Conservation (phyloP, 495 filamentous ascomycete genomes). For the Penicillium chermesinum region DNA sequence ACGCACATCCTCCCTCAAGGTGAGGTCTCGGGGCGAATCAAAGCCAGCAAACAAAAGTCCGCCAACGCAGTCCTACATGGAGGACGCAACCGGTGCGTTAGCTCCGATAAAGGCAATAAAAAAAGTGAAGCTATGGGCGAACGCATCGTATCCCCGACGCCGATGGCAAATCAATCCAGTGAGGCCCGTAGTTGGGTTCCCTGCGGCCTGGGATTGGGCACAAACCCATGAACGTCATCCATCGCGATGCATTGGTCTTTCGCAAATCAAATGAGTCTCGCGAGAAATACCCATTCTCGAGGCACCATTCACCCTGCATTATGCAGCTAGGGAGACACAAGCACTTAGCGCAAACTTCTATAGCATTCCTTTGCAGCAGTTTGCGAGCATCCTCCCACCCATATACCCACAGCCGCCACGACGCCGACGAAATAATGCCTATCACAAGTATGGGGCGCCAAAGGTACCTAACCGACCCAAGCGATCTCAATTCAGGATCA, state of each 20-base stretch:
- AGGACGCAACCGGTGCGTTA: neutral
- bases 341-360: neutral
- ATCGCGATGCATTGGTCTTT: slow-evolving; percentile 2
- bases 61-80: neutral
- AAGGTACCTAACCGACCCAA: slow-evolving; percentile 3
- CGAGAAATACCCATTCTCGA: neutral
- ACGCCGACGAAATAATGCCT: neutral
- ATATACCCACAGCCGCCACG: neutral
- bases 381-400: neutral
- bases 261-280: slow-evolving; percentile 4
- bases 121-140: slow-evolving; percentile 17
- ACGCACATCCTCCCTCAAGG: neutral
- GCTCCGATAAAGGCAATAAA: neutral
- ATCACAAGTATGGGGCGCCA: neutral
- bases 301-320: neutral
- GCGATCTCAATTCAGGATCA: neutral
- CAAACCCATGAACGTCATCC: slow-evolving; percentile 7
- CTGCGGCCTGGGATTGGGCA: slow-evolving; percentile 25
- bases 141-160: neutral
- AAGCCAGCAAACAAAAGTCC: neutral
- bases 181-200: slow-evolving; percentile 20
- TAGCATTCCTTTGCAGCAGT: neutral
- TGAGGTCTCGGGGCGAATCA: neutral
- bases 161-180: slow-evolving; percentile 12
- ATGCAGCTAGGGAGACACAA: slow-evolving; percentile 5